phyloP scores from a whole-genome alignment of 2,329 filamentous ascomycete species.

The Botrytis elliptica region DNA sequence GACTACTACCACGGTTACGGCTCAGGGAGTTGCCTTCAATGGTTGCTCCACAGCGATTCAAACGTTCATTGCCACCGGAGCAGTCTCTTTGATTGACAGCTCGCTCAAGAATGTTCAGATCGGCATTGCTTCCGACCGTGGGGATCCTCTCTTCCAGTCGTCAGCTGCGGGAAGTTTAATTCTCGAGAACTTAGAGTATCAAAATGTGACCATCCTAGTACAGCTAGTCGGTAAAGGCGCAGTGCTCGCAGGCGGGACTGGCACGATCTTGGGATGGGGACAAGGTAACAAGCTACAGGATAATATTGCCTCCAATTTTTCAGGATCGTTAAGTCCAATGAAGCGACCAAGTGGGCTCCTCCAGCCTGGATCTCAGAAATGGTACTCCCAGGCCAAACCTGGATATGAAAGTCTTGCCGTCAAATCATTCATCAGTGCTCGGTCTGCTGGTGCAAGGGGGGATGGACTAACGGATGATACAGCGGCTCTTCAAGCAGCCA shows the following conservation, averaged over 20 bases:
- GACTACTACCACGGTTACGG: too few species aligned
- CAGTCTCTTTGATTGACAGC: conserved; percentile 55
- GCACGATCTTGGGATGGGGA: neutral
- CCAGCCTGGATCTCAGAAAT: conserved; percentile 44
- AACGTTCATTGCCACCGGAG: conserved; percentile 55
- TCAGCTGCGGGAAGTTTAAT: neutral
- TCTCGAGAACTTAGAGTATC: neutral
- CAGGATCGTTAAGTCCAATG: conserved; percentile 43
- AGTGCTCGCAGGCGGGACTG: neutral
- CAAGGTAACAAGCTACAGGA: neutral
- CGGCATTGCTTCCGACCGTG: conserved; percentile 27
- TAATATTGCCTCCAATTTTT: conserved; percentile 51
- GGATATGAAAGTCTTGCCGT: conserved; percentile 36
- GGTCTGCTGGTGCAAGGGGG: conserved; percentile 66
- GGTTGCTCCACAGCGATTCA: conserved; percentile 44
- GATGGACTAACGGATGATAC: conserved; percentile 76
- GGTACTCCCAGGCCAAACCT: conserved; percentile 47
- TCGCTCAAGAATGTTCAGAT: conserved; percentile 52
- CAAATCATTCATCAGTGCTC: conserved; percentile 48
- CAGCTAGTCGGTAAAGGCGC: neutral
- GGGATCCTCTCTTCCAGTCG: too few species aligned
- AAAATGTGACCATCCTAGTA: neutral
- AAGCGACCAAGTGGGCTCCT: conserved; percentile 44
- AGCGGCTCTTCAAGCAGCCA: conserved; percentile 44
- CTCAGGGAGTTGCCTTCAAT: conserved; percentile 30